Conservation (phyloP, 1,139 yeast genomes). For the Lodderomyces metapsilosis region DNA sequence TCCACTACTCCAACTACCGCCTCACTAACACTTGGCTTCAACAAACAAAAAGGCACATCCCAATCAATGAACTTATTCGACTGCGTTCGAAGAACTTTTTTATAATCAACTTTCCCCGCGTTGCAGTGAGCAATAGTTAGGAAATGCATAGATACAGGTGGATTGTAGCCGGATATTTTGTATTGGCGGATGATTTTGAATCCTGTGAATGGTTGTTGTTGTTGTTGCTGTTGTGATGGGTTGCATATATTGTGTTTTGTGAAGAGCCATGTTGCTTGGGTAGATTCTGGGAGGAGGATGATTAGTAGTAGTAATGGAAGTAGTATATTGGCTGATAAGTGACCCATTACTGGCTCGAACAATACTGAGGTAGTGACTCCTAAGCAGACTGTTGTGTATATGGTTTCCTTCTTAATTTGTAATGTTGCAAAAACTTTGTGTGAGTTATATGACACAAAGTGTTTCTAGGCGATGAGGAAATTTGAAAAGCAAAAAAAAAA, state of each 20-base stretch:
- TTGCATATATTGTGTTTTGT: slow-evolving; percentile 37
- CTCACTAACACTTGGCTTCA: slow-evolving; percentile 26
- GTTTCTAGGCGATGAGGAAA: no score
- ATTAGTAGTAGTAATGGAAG: slow-evolving; percentile 2
- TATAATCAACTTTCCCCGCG: slow-evolving; percentile 51
- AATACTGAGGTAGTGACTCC: no score
- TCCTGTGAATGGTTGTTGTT: slow-evolving; percentile 53
- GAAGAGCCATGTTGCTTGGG: slow-evolving; percentile 16
- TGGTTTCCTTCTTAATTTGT: neutral
- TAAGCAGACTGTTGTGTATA: no score
- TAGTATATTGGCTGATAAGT: no score
- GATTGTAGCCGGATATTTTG: slow-evolving; percentile 35
- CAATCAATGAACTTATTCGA: slow-evolving; percentile 48
- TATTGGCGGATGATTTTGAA: slow-evolving; percentile 56
- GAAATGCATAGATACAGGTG: slow-evolving; percentile 44
- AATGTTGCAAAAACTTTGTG: neutral
- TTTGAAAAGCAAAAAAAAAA: no score
- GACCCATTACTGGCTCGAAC: no score
- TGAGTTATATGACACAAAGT: neutral
- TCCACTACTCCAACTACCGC: slow-evolving; percentile 8
- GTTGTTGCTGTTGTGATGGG: slow-evolving; percentile 20
- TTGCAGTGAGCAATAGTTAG: slow-evolving; percentile 55
- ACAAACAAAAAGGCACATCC: slow-evolving; percentile 52
- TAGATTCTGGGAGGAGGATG: neutral
- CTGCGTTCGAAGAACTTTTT: slow-evolving; percentile 33